Percentiles rank a stretch among this genome's conserved stretches.
These are phyloP conservation scores for Aspergillus sclerotialis DNA, from an alignment of 2,329 filamentous ascomycete species.

Conservation along the genomic window DNA sequence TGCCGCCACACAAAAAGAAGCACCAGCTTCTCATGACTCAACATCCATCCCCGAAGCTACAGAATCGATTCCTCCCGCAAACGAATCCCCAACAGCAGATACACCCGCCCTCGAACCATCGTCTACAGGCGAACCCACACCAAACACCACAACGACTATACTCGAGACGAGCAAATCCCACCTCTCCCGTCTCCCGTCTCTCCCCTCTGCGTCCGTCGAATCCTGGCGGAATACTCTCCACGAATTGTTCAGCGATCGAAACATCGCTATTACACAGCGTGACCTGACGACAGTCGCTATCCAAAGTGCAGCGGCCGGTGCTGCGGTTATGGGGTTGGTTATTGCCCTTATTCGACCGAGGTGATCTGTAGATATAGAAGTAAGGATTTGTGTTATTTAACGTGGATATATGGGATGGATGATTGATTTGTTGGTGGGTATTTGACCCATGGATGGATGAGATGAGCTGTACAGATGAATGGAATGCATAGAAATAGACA, in stretches of 20 bases:
- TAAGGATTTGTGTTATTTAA: no score
- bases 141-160: conserved; percentile 1
- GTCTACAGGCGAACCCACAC: not conserved
- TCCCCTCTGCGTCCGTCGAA: conserved; percentile 22
- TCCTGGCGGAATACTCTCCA: conserved; percentile 45
- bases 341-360: conserved; percentile 46
- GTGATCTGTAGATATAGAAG: no score
- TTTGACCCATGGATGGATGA: no score
- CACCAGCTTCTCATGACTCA: conserved; percentile 1
- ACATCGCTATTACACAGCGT: conserved; percentile 57
- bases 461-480: conserved; percentile 8
- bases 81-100: conserved; percentile 3
- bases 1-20: conserved; percentile 1
- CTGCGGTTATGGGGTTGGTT: conserved; percentile 48
- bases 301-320: conserved; percentile 62
- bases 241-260: conserved; percentile 61
- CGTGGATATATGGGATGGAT: no score
- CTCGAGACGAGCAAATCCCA: conserved; percentile 16
- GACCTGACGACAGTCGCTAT: conserved; percentile 65
- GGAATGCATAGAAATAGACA: no score
- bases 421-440: no score
- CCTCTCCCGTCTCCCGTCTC: conserved; percentile 14
- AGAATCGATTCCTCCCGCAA: conserved; percentile 1
- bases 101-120: not conserved
- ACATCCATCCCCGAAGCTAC: not conserved